These are phyloP conservation scores for Crucibulum laeve DNA, from an alignment of 768 basidiomycete genomes.

Conservation along the genomic window DNA sequence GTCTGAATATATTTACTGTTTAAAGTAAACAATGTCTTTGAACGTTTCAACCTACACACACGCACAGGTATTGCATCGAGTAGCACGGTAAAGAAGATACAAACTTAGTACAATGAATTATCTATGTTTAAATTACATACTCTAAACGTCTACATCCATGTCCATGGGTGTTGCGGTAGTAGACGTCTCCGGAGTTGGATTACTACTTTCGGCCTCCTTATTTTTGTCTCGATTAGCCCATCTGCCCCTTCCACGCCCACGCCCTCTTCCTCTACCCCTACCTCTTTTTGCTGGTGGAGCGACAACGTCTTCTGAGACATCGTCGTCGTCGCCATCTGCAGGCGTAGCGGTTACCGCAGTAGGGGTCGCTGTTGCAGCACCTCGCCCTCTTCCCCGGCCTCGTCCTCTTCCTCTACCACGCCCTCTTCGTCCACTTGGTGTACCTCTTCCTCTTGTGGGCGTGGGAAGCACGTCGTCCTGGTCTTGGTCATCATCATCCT, in stretches of 20 bases:
- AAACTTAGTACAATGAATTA: constrained; percentile 2
- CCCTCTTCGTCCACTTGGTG: constrained; percentile 12
- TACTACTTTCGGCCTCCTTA: constrained; percentile 22
- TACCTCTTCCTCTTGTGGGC: constrained; percentile 9
- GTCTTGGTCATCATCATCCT: constrained; percentile 69
- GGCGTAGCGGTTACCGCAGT: not conserved
- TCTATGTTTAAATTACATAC: not conserved
- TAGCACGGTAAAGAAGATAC: no score
- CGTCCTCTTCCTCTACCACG: constrained; percentile 22
- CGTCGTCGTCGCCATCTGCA: constrained; percentile 16
- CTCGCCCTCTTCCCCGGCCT: constrained; percentile 21
- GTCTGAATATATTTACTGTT: no score
- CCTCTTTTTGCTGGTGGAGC: constrained; percentile 19
- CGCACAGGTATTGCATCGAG: no score
- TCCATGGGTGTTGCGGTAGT: constrained; percentile 11
- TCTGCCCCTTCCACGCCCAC: constrained; percentile 30
- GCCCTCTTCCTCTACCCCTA: constrained; percentile 27
- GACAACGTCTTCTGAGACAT: constrained; percentile 1
- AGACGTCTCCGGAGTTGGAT: constrained; percentile 17
- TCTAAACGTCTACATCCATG: constrained; percentile 16
- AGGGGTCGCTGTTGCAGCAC: constrained; percentile 7
- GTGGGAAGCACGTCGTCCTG: constrained; percentile 32
- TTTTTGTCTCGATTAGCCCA: constrained; percentile 26
- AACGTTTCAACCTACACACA: no score
- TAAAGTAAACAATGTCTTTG: no score